Percentiles rank a stretch among this genome's conserved stretches.
Evolutionary conservation across 257 asterid species (phyloP).

Genomic region (Thymus quinquecostatus): DNA sequence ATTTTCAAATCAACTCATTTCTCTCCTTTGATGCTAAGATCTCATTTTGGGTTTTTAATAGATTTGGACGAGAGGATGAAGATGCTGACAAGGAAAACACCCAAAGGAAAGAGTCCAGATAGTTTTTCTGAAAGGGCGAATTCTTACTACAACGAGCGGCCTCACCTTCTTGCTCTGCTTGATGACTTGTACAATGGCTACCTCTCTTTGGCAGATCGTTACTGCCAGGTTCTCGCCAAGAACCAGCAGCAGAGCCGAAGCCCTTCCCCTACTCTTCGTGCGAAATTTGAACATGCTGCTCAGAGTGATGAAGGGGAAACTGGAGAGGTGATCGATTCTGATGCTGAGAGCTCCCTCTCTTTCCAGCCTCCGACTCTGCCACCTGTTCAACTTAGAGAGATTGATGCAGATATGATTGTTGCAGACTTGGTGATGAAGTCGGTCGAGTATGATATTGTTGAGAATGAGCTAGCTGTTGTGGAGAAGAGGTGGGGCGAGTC

Average conservation of each 20-base stretch:
- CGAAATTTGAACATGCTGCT: conserved; percentile 37
- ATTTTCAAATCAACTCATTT: conserved; percentile 34
- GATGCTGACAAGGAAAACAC: conserved; percentile 44
- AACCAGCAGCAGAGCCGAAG: conserved; percentile 44
- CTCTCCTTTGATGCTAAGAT: conserved; percentile 16
- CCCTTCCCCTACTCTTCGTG: conserved; percentile 52
- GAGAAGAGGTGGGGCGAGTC: conserved; percentile 66
- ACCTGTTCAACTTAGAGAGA: conserved; percentile 29
- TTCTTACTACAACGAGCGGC: conserved; percentile 80
- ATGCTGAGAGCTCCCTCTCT: conserved; percentile 77
- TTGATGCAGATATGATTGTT: conserved; percentile 57
- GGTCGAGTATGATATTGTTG: conserved; percentile 65
- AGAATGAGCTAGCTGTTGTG: conserved; percentile 53
- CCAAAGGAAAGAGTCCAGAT: conserved; percentile 52
- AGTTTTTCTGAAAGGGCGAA: conserved; percentile 78
- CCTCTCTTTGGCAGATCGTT: conserved; percentile 82
- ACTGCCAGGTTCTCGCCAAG: conserved; percentile 78
- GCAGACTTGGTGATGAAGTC: conserved; percentile 76
- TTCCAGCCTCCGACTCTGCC: conserved; percentile 47
- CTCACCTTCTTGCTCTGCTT: conserved; percentile 72
- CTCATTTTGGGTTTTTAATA: conserved; percentile 24
- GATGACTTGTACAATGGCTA: conserved; percentile 79
- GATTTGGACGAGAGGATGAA: conserved; percentile 92
- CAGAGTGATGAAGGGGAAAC: conserved; percentile 43
- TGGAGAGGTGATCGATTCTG: conserved; percentile 67